A percentile compares a stretch with the other conserved stretches of the same genome.
Evolutionary conservation across 2,329 filamentous ascomycete genomes (phyloP).

Genomic region (Aspergillus alliaceus): DNA sequence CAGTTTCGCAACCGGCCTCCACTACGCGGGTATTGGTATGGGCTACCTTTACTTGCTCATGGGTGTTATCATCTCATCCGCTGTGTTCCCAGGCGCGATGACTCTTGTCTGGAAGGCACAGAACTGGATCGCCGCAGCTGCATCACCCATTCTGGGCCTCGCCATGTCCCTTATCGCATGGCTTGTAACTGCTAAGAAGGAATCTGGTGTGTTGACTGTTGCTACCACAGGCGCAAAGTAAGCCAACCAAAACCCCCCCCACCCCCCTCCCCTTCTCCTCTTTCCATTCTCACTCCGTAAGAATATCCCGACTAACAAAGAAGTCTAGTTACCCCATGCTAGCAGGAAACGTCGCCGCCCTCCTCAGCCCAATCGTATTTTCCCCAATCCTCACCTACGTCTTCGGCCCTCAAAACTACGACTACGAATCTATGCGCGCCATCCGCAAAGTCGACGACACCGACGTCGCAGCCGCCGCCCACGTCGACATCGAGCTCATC

Average conservation of each 20-base stretch:
- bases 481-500: conserved; percentile 65
- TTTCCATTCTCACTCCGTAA: background rate
- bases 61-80: conserved; percentile 85
- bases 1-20: conserved; percentile 72
- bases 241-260: too few species aligned
- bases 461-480: conserved; percentile 63
- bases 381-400: conserved; percentile 72
- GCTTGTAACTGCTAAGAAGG: conserved; percentile 72
- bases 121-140: conserved; percentile 70
- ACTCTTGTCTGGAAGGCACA: conserved; percentile 80
- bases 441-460: conserved; percentile 79
- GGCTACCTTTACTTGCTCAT: conserved; percentile 87
- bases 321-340: conserved; percentile 68
- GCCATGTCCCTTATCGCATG: conserved; percentile 69
- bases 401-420: conserved; percentile 74
- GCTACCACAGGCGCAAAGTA: conserved; percentile 75
- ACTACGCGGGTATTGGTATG: conserved; percentile 76
- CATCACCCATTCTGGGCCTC: conserved; percentile 69
- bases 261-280: too few species aligned
- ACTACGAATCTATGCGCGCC: conserved; percentile 78
- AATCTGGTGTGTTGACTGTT: conserved; percentile 69
- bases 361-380: conserved; percentile 74
- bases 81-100: conserved; percentile 78
- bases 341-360: conserved; percentile 78
- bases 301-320: conserved; percentile 6